A percentile compares a stretch with the other conserved stretches of the same genome.
Evolutionary conservation across 345 rosid species (phyloP).

Genomic region (Acer saccharum): DNA sequence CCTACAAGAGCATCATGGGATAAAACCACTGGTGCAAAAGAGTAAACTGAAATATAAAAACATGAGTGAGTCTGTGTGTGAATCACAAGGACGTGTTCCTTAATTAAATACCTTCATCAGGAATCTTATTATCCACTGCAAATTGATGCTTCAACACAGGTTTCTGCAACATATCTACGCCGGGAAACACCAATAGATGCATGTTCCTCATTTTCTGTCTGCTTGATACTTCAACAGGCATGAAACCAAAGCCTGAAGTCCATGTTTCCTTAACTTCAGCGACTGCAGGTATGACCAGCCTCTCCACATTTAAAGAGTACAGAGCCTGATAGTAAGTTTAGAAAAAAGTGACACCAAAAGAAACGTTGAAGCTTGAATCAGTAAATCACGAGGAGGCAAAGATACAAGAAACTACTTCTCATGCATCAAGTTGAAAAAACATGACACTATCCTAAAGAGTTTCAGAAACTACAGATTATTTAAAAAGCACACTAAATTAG

Average conservation of each 20-base stretch:
- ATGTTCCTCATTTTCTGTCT: slow-evolving; percentile 54
- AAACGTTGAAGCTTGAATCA: neutral
- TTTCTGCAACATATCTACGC: slow-evolving; percentile 88
- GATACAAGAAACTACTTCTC: neutral
- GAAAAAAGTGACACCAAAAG: slow-evolving; percentile 3
- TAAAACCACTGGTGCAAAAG: no score
- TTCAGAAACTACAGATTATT: slow-evolving; percentile 6
- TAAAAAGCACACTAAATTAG: neutral
- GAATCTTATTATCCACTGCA: slow-evolving; percentile 23
- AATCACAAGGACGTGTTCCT: neutral
- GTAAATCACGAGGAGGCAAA: neutral
- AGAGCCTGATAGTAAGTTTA: slow-evolving; percentile 59
- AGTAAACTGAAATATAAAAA: neutral
- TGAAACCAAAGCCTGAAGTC: slow-evolving; percentile 88
- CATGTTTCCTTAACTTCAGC: slow-evolving; percentile 83
- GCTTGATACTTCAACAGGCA: slow-evolving; percentile 46
- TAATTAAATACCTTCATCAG: slow-evolving; percentile 40
- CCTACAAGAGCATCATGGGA: neutral
- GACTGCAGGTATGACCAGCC: slow-evolving; percentile 90
- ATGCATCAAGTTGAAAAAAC: neutral
- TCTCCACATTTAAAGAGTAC: slow-evolving; percentile 64
- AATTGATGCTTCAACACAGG: slow-evolving; percentile 37
- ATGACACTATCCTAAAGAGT: neutral
- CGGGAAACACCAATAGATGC: slow-evolving; percentile 84
- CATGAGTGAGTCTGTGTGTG: neutral